Percentiles rank a stretch among this genome's conserved stretches.
Conservation (phyloP, 2,329 filamentous ascomycete genomes). For the Botrytis deweyae region DNA sequence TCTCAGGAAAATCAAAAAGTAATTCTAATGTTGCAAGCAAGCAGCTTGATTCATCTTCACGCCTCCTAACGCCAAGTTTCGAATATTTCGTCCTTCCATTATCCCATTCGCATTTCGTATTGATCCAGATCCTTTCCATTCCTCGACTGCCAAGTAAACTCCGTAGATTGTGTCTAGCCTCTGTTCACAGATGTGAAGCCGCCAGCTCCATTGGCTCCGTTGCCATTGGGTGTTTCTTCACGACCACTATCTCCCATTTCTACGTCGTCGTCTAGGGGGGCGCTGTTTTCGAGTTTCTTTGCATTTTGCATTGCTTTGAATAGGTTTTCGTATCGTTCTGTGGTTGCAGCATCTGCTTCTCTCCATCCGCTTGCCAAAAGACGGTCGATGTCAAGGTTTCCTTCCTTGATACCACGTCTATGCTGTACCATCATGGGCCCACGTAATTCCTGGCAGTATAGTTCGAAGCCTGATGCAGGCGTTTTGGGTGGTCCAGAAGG, state of each 20-base stretch:
- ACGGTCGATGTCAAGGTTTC: constrained; percentile 35
- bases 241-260: constrained; percentile 41
- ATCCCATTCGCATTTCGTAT: neutral
- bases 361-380: constrained; percentile 36
- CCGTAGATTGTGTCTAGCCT: constrained; percentile 18
- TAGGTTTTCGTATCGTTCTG: constrained; percentile 8
- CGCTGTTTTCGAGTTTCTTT: constrained; percentile 24
- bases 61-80: constrained; percentile 9
- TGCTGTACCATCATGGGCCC: constrained; percentile 30
- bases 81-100: constrained; percentile 2
- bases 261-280: constrained; percentile 34
- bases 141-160: constrained; percentile 15
- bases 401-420: constrained; percentile 32
- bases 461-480: constrained; percentile 35
- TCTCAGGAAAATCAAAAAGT: neutral
- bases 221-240: constrained; percentile 22
- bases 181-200: constrained; percentile 39
- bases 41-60: neutral
- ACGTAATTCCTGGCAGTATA: constrained; percentile 36
- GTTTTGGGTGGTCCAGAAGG: constrained; percentile 21
- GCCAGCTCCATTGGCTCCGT: constrained; percentile 20
- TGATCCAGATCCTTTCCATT: constrained; percentile 12
- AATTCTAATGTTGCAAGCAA: constrained; percentile 15
- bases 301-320: constrained; percentile 6
- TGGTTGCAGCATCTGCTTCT: constrained; percentile 23